Base-by-base conservation (phyloP, 495 filamentous ascomycete genomes). In the Aspergillus ostianus region DNA sequence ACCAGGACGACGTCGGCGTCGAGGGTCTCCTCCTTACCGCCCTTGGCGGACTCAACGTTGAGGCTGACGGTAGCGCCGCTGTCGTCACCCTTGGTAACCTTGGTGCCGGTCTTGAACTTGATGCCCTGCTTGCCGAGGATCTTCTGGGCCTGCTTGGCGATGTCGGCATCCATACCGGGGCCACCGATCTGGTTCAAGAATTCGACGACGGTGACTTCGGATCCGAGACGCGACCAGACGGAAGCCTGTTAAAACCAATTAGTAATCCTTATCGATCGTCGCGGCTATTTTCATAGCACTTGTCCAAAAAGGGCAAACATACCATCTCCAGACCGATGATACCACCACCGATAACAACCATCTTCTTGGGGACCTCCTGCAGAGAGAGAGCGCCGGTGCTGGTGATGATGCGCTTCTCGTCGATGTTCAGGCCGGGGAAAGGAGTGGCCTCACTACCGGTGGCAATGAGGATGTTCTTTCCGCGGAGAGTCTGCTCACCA, bases 301-400 rank as follows among this genome's bases (percentile, higher is more conserved):
- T 49, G 7, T 26, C 23, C 23, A 26, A 26, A 26, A 26, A 9
- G 18, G 29, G 29, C 58, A 29, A 17, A 17, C 80, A 53, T 73
- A 89, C 88, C 94, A 98, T 98, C 80, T 98, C 94, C 44, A 98
- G 85, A 72, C 94, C 94, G 70, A 98, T 98, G 73, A 98, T 98
- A 74, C 94, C 94, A 73, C 94, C 94, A 64, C 94, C 94, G 67
- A 98, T 98, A 63, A 98, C 94, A 61, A 93, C 80, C 91, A 98
- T 89, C 83, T 92, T 95, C 85, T 97, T 92, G 48, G 94, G 94
- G 30, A 98, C 90, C 82, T 95, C 82, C 63, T 89, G 78, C 48
- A 98, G 82, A 20, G 90, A 82, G 70, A 98, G 88, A 66, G 94
- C 94, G 64, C 94, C 94, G 47, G 94, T 98, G 80, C 91, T 96